Evolutionary conservation across 2,329 filamentous ascomycete genomes (phyloP), one percentile per base, ranked within the genome.

Genomic region (Neospermospora avenae): DNA sequence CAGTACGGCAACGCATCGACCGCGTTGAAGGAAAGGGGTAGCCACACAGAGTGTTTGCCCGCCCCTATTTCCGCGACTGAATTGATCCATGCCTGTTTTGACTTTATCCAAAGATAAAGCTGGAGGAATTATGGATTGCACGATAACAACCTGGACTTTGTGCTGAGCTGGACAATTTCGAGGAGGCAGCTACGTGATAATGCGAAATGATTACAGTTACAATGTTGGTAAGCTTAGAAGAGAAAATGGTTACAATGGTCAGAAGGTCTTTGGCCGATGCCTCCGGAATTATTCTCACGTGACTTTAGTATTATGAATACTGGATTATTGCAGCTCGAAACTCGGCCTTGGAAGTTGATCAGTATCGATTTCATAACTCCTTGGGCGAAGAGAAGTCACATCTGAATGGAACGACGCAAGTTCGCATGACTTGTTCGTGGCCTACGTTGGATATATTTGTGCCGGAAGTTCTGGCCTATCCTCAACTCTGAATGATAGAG

Each of bases 21-120:
- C 37, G 48, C 48, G 28, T 31, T 37, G 5, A 51, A 22, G 14
- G 34, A 51, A 51, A 51, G 31, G 48, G 48, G 48, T 28, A 24
- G 13, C n/a, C 25, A 24, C 48, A 11, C 4, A n/a, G n/a, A 2
- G 22, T 22, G 35, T 20, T 11, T 22, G 25, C 48, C 48, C 28
- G 48, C 48, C 48, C 48, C 48, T 37, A 35, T 37, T 22, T 24
- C n/a, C 16, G 18, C 4, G 31, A 14, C 18, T 35, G 48, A 24
- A 51, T 16, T 51, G 48, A 51, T 51, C 31, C 31, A 28, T 51
- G 48, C 48, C 31, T 37, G 35, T 51, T 51, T 37, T 35, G n/a
- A 51, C 48, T 51, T 51, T 51, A 51, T 51, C 48, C 48, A 35
- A 51, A 51, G n/a, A n/a, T n/a, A n/a, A n/a, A n/a, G n/a, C n/a